phyloP scores from a whole-genome alignment of 805 yeast genomes.

The Metschnikowia lunata region DNA sequence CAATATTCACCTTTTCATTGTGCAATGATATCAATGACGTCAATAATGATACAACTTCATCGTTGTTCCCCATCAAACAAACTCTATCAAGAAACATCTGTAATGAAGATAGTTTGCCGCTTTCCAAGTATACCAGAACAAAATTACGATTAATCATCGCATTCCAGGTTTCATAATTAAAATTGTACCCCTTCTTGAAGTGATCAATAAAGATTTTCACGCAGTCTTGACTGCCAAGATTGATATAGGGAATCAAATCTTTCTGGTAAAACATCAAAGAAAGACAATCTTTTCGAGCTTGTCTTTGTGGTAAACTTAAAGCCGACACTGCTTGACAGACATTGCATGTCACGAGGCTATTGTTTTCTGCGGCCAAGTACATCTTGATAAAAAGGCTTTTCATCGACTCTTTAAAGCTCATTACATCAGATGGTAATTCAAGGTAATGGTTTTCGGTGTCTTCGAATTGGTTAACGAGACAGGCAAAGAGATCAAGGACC shows the following conservation, averaged over 20 bases:
- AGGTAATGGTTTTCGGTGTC: constrained; percentile 37
- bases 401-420: constrained; percentile 16
- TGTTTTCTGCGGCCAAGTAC: neutral
- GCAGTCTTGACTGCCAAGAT: constrained; percentile 26
- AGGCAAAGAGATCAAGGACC: constrained; percentile 26
- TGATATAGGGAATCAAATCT: constrained; percentile 28
- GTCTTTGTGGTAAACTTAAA: neutral
- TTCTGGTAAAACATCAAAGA: constrained; percentile 10
- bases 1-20: constrained; percentile 25
- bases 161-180: constrained; percentile 30
- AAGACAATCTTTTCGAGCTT: neutral
- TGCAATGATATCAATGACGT: constrained; percentile 18
- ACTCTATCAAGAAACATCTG: constrained; percentile 23
- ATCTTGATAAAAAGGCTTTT: neutral
- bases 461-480: constrained; percentile 33
- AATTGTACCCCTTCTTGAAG: constrained; percentile 29
- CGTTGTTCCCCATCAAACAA: constrained; percentile 1
- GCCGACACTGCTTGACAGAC: neutral
- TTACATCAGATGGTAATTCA: constrained; percentile 23
- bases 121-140: constrained; percentile 18
- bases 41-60: neutral
- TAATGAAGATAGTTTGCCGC: constrained; percentile 14
- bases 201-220: constrained; percentile 21
- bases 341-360: neutral
- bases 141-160: constrained; percentile 28